Conservation (phyloP, 192 early-diverging fungal species). For the Chytriomyces confervae region DNA sequence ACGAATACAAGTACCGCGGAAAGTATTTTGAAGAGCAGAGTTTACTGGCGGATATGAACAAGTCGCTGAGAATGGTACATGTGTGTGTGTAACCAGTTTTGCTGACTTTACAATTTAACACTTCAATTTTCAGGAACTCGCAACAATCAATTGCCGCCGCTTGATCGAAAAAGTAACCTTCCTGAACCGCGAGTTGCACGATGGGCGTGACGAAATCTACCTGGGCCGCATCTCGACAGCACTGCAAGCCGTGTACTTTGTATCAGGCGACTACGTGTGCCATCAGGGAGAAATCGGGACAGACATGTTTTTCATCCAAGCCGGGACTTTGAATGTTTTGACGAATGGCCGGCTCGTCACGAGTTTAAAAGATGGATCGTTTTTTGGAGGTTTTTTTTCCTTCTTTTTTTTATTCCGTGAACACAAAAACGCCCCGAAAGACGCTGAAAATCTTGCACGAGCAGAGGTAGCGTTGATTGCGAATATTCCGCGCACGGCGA, state of each 20-base stretch:
- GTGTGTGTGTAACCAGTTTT: neutral
- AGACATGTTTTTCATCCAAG: conserved; percentile 44
- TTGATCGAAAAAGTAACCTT: conserved; percentile 41
- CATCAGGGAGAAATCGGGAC: conserved; percentile 41
- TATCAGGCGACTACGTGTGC: conserved; percentile 31
- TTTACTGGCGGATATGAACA: conserved; percentile 34
- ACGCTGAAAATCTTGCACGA: neutral
- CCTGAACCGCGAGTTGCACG: conserved; percentile 34
- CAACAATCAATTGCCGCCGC: conserved; percentile 35
- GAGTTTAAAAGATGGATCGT: conserved; percentile 33
- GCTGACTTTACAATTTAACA: neutral
- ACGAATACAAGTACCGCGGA: conserved; percentile 38
- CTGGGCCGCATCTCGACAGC: conserved; percentile 29
- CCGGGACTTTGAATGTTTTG: conserved; percentile 26
- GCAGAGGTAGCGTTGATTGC: conserved; percentile 34
- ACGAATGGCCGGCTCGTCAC: conserved; percentile 33
- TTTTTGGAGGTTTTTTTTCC: conserved; percentile 36
- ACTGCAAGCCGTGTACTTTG: conserved; percentile 34
- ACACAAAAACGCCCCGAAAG: neutral
- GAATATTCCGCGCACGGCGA: conserved; percentile 27
- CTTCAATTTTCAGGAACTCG: conserved; percentile 25
- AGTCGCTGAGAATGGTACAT: conserved; percentile 33
- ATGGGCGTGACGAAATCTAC: conserved; percentile 39
- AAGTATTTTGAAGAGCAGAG: conserved; percentile 36
- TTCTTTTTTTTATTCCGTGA: neutral